Conservation (phyloP, 2,329 filamentous ascomycete genomes). For the Aplosporella prunicola region DNA sequence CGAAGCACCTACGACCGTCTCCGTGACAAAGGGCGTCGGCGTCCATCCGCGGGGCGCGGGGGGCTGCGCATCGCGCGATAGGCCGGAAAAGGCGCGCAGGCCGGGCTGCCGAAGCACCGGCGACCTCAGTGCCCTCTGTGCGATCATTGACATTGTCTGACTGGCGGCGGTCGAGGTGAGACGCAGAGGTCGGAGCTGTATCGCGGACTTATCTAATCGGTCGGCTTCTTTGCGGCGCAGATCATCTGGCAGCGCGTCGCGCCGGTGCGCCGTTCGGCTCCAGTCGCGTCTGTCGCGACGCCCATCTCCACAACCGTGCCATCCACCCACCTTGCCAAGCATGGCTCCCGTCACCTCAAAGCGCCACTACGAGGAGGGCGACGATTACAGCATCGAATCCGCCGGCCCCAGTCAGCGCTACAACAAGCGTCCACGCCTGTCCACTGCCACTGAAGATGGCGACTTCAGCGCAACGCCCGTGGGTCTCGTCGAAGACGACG, state of each 20-base stretch:
- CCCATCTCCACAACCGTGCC: background rate
- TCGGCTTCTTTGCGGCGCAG: slow-evolving; percentile 5
- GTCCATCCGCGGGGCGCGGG: slow-evolving; percentile 29
- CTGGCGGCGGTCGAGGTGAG: background rate
- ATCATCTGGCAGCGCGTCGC: slow-evolving; percentile 3
- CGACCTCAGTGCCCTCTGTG: slow-evolving; percentile 20
- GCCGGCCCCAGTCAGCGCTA: slow-evolving; percentile 4
- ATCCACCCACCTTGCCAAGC: background rate
- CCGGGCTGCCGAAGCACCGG: slow-evolving; percentile 12
- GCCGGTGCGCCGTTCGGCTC: background rate
- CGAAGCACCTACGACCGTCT: slow-evolving; percentile 33
- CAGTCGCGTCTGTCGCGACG: slow-evolving; percentile 7
- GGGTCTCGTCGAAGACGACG: too few species aligned
- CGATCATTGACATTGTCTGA: slow-evolving; percentile 26
- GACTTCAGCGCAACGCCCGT: too few species aligned
- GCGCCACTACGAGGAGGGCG: slow-evolving; percentile 1
- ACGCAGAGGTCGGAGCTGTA: slow-evolving; percentile 2
- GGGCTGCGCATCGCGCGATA: slow-evolving; percentile 10
- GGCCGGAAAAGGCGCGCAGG: slow-evolving; percentile 17
- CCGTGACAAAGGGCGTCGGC: slow-evolving; percentile 43
- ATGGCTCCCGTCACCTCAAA: slow-evolving; percentile 7
- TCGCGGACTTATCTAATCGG: background rate
- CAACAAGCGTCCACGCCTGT: slow-evolving; percentile 6
- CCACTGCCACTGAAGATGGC: background rate
- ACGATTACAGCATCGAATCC: background rate